A percentile compares a stretch with the other conserved stretches of the same genome.
These are phyloP conservation scores for Diutina mesorugosa DNA, from an alignment of 1,139 yeast species.

Conservation along the genomic window DNA sequence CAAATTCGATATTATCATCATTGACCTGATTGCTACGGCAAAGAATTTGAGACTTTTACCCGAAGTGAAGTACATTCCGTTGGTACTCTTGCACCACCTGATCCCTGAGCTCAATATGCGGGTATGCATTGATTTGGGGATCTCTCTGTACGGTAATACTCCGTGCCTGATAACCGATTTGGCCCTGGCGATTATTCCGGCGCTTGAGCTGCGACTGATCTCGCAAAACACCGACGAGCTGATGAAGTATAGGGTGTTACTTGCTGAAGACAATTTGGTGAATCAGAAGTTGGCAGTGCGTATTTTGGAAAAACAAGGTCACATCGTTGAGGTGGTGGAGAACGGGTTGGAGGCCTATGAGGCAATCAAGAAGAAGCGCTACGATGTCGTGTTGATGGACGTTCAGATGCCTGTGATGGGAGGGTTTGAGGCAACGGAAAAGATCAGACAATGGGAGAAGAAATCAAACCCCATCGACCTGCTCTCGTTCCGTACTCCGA, in stretches of 20 bases:
- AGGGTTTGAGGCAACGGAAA: constrained; percentile 82
- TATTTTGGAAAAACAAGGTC: constrained; percentile 74
- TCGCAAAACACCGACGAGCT: constrained; percentile 74
- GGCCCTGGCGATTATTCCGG: constrained; percentile 75
- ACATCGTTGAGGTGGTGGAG: constrained; percentile 70
- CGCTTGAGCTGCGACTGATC: constrained; percentile 69
- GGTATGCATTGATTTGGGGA: constrained; percentile 73
- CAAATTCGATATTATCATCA: constrained; percentile 67
- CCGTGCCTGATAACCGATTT: constrained; percentile 75
- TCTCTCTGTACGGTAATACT: constrained; percentile 77
- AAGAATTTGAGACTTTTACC: constrained; percentile 52
- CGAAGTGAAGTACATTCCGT: constrained; percentile 71
- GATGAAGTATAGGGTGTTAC: constrained; percentile 55
- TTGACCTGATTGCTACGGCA: constrained; percentile 68
- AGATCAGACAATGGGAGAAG: constrained; percentile 79
- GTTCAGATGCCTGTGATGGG: constrained; percentile 96
- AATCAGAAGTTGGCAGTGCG: constrained; percentile 80
- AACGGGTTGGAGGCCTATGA: constrained; percentile 77
- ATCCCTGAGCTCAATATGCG: constrained; percentile 73
- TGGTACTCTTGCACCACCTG: constrained; percentile 65
- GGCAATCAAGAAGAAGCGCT: constrained; percentile 51
- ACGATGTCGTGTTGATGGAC: constrained; percentile 82
- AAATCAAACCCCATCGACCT: constrained; percentile 66
- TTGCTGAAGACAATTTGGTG: constrained; percentile 81
- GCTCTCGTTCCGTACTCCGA: constrained; percentile 58